A percentile compares a stretch with the other conserved stretches of the same genome.
phyloP scores from a whole-genome alignment of 495 filamentous ascomycete species.

The Aspergillus ellipticus region DNA sequence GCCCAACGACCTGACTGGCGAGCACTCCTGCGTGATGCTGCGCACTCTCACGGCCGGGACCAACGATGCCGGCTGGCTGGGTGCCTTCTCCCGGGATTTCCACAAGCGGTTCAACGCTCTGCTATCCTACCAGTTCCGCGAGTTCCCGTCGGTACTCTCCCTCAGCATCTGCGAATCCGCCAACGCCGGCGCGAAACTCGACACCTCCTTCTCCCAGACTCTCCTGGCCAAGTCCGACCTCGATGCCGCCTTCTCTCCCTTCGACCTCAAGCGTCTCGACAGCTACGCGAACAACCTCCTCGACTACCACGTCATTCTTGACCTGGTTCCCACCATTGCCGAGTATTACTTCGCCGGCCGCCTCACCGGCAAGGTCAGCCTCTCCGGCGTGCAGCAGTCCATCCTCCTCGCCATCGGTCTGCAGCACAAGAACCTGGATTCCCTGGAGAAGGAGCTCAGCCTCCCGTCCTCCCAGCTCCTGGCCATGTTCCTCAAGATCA shows the following conservation, averaged over 20 bases:
- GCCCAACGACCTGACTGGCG: slow-evolving; percentile 90
- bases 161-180: slow-evolving; percentile 88
- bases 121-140: slow-evolving; percentile 86
- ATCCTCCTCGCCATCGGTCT: slow-evolving; percentile 86
- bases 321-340: slow-evolving; percentile 80
- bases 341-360: slow-evolving; percentile 77
- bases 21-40: slow-evolving; percentile 98
- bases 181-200: slow-evolving; percentile 61
- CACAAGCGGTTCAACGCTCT: slow-evolving; percentile 84
- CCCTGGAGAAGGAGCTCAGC: slow-evolving; percentile 74
- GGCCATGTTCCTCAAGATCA: slow-evolving; percentile 94
- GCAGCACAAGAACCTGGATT: slow-evolving; percentile 80
- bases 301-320: slow-evolving; percentile 95
- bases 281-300: slow-evolving; percentile 95
- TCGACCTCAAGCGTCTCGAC: slow-evolving; percentile 90
- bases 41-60: slow-evolving; percentile 58
- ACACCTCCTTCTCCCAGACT: slow-evolving; percentile 42
- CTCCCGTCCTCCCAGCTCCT: slow-evolving; percentile 75
- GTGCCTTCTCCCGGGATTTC: slow-evolving; percentile 88
- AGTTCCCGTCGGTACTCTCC: slow-evolving; percentile 75
- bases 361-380: slow-evolving; percentile 58
- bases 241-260: slow-evolving; percentile 75
- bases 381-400: slow-evolving; percentile 75
- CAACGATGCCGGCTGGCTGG: slow-evolving; percentile 75
- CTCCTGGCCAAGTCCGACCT: slow-evolving; percentile 67